Base-by-base conservation (phyloP, 73 alveolate species). In the Tetrahymena thermophila region DNA sequence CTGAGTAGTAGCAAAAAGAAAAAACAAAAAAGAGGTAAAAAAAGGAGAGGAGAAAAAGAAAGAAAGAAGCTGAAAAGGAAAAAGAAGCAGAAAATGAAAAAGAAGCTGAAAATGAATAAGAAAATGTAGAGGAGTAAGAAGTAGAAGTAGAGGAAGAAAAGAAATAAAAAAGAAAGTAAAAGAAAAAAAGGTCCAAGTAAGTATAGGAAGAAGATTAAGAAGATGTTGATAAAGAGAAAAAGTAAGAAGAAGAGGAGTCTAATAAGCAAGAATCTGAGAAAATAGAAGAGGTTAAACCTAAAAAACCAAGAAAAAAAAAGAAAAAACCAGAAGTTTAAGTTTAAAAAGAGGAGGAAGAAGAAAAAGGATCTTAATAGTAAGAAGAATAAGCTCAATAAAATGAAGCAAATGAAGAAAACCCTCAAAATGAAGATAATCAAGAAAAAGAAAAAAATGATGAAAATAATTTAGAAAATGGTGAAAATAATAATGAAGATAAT, bases 131-230 rank as follows among this genome's bases (percentile, higher is more conserved):
- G 40, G 96, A 94, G n/a, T 21, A 21, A 35, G 31, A 83, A n/a
- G 93, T 34, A 28, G 85, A 56, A 95, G 21, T 42, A 85, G 58
- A 94, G 94, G n/a, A 23, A 43, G 34, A 43, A 28, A 85, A 55
- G 55, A 94, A 95, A 21, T 50, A 95, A 56, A 85, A 85, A 89
- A 95, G 85, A 43, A 85, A 93, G 84, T 1, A 37, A 19, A 94
- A 84, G 94, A 84, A 35, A 35, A 84, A 84, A 84, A 34, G 94
- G 28, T 84, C 38, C 38, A 35, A 84, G 35, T 19, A 84, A 19
- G 94, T 35, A 10, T 84, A 84, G 35, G 94, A 93, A 93, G 84
- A 94, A 95, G 71, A 43, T 25, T 85, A 50, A 94, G 94, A 94
- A 85, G 44, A 84, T 71, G 85, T 28, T 14, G 83, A 84, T 17